Base-by-base conservation (phyloP, 768 basidiomycete species). In the Mycena chlorophos region DNA sequence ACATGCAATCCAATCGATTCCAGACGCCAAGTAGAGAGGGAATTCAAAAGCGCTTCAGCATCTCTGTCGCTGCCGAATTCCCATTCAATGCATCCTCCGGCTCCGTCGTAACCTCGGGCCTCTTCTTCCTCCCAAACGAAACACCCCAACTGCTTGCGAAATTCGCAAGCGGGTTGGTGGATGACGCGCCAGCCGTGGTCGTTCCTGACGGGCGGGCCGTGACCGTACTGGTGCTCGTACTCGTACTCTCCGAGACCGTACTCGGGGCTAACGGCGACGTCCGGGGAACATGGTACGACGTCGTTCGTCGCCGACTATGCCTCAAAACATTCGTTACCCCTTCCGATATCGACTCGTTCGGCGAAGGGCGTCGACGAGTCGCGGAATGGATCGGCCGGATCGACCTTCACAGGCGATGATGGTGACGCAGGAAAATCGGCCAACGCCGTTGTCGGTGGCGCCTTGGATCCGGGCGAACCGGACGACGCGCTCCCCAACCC, bases 61-160 rank as follows among this genome's bases (percentile, higher is more conserved):
- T 19, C 22, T 6, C 6, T 19, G 74, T 70, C 20, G 67, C 49
- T 23, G 71, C 50, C 59, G 61, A 19, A 25, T 46, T 46, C 47
- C 56, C 55, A 48, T 53, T 61, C 14, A 16, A 5, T 55, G 68
- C 68, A 19, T 58, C 69, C 20, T 69, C 65, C n/a, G 70, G 60
- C 62, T 73, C 70, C 20, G 62, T 69, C 57, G 64, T 59, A 13
- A 67, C 31, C 19, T 71, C 72, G 2, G 61, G 26, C 58, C 73
- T 76, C 66, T 79, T 85, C 68, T 76, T 81, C 49, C 83, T 75
- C 27, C 84, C 84, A 65, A 88, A 87, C 2, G 83, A 70, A 51
- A 83, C 79, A 1, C 85, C 86, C 83, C 82, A 87, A 67, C 79
- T 87, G 46, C 75, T 84, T 4, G 85, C 85, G 46, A 86, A 71